A percentile compares a stretch with the other conserved stretches of the same genome.
phyloP scores from a whole-genome alignment of 2,329 filamentous ascomycete genomes.

The Fusarium bactridioides region DNA sequence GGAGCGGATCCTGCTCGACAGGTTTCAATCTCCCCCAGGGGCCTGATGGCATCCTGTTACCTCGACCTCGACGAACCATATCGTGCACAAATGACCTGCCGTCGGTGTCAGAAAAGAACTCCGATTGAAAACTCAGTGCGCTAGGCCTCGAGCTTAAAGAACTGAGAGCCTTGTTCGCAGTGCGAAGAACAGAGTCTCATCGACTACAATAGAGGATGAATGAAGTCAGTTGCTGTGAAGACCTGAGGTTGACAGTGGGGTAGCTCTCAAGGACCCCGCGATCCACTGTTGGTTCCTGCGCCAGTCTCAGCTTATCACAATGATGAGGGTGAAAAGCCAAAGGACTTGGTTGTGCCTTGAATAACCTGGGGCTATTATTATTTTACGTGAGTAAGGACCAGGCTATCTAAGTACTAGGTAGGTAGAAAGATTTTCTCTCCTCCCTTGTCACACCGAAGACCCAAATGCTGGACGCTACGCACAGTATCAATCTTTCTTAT shows the following conservation, averaged over 20 bases:
- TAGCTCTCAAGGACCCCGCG: conserved; percentile 16
- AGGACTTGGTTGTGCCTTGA: background rate
- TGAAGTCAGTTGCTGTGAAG: conserved; percentile 21
- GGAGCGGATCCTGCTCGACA: conserved; percentile 77
- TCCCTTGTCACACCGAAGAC: background rate
- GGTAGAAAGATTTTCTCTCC: background rate
- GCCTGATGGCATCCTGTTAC: conserved; percentile 53
- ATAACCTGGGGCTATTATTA: background rate
- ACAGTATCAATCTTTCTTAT: background rate
- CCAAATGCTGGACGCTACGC: background rate
- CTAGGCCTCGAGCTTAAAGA: background rate
- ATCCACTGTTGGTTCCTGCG: conserved; percentile 30
- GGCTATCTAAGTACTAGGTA: too few species aligned
- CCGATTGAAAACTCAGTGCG: too few species aligned
- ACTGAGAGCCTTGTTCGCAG: background rate
- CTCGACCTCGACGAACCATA: conserved; percentile 46
- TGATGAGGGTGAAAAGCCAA: background rate
- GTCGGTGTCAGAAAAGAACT: background rate
- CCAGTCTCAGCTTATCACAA: background rate
- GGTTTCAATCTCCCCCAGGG: conserved; percentile 78
- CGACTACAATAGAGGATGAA: background rate
- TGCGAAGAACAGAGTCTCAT: background rate
- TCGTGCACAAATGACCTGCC: conserved; percentile 1
- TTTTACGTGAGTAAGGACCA: background rate
- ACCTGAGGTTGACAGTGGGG: conserved; percentile 24